These are phyloP conservation scores for Cerioporus squamosus DNA, from an alignment of 1,284 basidiomycete species.

Conservation along the genomic window DNA sequence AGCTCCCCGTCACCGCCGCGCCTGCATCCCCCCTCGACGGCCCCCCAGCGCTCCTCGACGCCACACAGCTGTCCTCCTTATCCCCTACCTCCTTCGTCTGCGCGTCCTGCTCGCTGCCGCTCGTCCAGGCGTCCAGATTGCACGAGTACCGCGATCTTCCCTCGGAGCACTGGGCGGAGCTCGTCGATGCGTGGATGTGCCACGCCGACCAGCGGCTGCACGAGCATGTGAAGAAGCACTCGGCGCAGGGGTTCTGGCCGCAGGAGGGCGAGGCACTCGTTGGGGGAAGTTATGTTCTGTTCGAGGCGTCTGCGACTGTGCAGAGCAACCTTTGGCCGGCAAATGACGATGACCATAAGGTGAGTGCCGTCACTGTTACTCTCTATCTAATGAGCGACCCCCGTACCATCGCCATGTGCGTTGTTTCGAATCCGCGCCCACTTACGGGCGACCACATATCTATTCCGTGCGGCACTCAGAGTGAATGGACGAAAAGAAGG, in stretches of 20 bases:
- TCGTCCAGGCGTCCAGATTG: slow-evolving; percentile 57
- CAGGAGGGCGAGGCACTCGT: slow-evolving; percentile 71
- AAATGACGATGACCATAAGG: slow-evolving; percentile 48
- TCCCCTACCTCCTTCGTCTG: slow-evolving; percentile 70
- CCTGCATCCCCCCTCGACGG: slow-evolving; percentile 21
- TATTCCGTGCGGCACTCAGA: no score
- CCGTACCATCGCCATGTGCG: no score
- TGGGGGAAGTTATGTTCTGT: slow-evolving; percentile 84
- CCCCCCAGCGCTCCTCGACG: slow-evolving; percentile 60
- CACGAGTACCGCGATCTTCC: slow-evolving; percentile 81
- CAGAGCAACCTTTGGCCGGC: slow-evolving; percentile 56
- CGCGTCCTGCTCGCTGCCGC: slow-evolving; percentile 75
- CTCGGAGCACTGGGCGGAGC: slow-evolving; percentile 95
- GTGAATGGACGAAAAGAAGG: slow-evolving; percentile 84
- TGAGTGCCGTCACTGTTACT: slow-evolving; percentile 42
- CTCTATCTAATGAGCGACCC: no score
- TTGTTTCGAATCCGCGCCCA: no score
- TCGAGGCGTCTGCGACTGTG: slow-evolving; percentile 64
- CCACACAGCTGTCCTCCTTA: slow-evolving; percentile 58
- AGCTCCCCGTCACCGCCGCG: slow-evolving; percentile 44
- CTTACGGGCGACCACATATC: slow-evolving; percentile 7
- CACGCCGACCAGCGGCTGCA: slow-evolving; percentile 87
- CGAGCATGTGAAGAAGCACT: slow-evolving; percentile 67
- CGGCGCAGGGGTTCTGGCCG: slow-evolving; percentile 83
- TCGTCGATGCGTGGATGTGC: slow-evolving; percentile 98